Evolutionary conservation across 106 monocot species (phyloP).

Genomic region (Acanthochlamys bracteata): DNA sequence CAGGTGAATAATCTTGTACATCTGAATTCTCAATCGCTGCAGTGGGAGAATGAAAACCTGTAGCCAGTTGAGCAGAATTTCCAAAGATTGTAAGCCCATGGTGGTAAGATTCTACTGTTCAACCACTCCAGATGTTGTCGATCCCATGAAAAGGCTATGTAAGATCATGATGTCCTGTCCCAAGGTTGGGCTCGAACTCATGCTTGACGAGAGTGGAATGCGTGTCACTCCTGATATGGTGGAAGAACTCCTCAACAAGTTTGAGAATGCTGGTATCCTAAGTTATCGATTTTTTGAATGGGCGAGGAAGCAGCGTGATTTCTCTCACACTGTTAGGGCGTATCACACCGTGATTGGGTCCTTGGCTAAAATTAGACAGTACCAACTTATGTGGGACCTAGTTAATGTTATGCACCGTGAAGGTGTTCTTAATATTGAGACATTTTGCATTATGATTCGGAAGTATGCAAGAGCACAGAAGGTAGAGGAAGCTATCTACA

Average conservation of each 20-base stretch:
- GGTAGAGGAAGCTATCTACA: slow-evolving; percentile 75
- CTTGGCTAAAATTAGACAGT: slow-evolving; percentile 87
- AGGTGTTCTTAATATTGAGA: slow-evolving; percentile 67
- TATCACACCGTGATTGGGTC: slow-evolving; percentile 75
- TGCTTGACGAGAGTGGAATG: slow-evolving; percentile 54
- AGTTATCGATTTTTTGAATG: slow-evolving; percentile 88
- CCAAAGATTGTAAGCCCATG: no score
- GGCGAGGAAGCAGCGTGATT: slow-evolving; percentile 42
- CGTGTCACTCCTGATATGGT: slow-evolving; percentile 31
- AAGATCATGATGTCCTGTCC: slow-evolving; percentile 64
- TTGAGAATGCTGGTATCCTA: slow-evolving; percentile 86
- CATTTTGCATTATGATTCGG: slow-evolving; percentile 78
- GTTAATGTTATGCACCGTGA: slow-evolving; percentile 51
- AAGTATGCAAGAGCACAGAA: slow-evolving; percentile 79
- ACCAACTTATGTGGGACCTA: slow-evolving; percentile 83
- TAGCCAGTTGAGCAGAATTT: no score
- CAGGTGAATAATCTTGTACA: no score
- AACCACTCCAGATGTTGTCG: slow-evolving; percentile 4
- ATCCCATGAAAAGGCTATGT: slow-evolving; percentile 33
- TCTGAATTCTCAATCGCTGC: no score
- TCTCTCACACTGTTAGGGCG: slow-evolving; percentile 45
- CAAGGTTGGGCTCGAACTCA: slow-evolving; percentile 49
- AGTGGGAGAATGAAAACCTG: no score
- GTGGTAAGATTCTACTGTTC: no score
- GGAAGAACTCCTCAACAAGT: slow-evolving; percentile 42